Percentiles rank a stretch among this genome's conserved stretches.
phyloP scores from a whole-genome alignment of 2,329 filamentous ascomycete species.

The Fusarium temperatum region DNA sequence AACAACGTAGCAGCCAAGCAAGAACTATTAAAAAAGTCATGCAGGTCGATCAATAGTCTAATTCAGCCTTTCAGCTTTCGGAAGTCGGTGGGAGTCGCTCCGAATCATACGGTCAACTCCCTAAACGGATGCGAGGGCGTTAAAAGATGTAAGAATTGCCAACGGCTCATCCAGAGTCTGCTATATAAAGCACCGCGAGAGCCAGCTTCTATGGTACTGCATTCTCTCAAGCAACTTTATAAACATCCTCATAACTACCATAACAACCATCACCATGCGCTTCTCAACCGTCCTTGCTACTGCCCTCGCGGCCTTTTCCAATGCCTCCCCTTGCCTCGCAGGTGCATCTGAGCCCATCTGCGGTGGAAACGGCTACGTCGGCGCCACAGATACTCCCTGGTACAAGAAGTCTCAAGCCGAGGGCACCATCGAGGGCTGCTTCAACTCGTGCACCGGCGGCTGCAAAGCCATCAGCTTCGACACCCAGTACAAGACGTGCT shows the following conservation, averaged over 20 bases:
- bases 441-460: neutral
- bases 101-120: neutral
- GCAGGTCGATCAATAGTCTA: neutral
- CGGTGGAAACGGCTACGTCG: neutral
- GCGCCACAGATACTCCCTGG: neutral
- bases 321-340: neutral
- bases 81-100: neutral
- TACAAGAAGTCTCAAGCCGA: neutral
- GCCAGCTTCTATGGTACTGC: neutral
- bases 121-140: neutral
- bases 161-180: fast-evolving
- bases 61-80: neutral
- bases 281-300: neutral
- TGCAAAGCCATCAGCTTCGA: neutral
- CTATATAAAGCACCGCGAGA: neutral
- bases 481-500: neutral
- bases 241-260: no score
- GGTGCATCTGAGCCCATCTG: neutral
- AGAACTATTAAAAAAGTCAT: neutral
- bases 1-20: neutral
- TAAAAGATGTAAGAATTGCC: no score
- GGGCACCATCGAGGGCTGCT: neutral
- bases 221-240: neutral
- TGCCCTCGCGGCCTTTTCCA: neutral
- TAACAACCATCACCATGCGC: neutral